These are phyloP conservation scores for Brassica cretica DNA, from an alignment of 345 rosid genomes.

Conservation along the genomic window DNA sequence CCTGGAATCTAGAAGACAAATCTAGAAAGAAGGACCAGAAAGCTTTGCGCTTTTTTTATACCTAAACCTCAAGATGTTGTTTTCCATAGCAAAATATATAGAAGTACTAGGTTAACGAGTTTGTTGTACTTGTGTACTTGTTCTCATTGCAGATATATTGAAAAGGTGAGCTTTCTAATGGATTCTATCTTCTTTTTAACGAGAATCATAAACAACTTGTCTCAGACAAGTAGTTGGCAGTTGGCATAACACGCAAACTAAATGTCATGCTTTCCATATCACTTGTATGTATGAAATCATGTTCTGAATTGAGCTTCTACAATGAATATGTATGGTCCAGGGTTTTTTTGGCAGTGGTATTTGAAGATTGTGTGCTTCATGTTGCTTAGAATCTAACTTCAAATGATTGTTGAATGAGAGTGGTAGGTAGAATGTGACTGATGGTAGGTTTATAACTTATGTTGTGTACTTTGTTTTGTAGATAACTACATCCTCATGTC, in stretches of 20 bases:
- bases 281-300: neutral
- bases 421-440: neutral
- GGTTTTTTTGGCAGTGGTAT: neutral
- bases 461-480: neutral
- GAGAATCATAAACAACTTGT: neutral
- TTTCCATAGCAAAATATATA: neutral
- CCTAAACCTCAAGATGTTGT: neutral
- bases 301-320: neutral
- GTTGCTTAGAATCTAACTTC: neutral
- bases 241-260: neutral
- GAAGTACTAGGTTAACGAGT: slow-evolving; percentile 10
- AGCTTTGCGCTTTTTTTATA: neutral
- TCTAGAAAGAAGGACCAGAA: neutral
- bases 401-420: neutral
- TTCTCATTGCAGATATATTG: neutral
- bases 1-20: slow-evolving; percentile 25
- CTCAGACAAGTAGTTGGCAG: neutral
- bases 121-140: slow-evolving; percentile 1
- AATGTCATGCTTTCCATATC: neutral
- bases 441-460: neutral
- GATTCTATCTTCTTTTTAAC: neutral
- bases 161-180: neutral
- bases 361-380: neutral
- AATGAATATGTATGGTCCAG: neutral
- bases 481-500: neutral